Percentiles rank a stretch among this genome's conserved stretches.
These are phyloP conservation scores for Dittrichia graveolens DNA, from an alignment of 129 eudicot species.

Conservation along the genomic window DNA sequence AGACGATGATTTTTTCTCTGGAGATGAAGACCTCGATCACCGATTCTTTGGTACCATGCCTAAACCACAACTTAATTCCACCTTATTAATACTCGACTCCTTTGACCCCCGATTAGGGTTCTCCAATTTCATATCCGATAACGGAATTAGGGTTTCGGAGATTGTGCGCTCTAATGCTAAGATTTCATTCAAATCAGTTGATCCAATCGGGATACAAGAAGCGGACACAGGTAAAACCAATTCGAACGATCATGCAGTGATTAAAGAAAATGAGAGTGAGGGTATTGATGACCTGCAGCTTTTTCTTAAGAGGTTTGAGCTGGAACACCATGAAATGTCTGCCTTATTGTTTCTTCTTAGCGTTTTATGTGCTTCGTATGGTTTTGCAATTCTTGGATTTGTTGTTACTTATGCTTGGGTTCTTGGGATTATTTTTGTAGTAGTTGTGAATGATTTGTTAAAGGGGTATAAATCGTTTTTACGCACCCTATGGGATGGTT, in stretches of 20 bases:
- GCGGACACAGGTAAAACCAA: not conserved
- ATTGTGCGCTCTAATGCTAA: constrained; percentile 49
- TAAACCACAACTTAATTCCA: constrained; percentile 38
- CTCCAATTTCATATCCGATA: constrained; percentile 43
- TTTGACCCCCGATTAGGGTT: constrained; percentile 48
- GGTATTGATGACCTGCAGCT: constrained; percentile 50
- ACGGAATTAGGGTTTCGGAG: constrained; percentile 50
- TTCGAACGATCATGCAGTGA: constrained; percentile 7
- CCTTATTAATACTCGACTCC: constrained; percentile 35
- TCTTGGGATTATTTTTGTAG: constrained; percentile 69
- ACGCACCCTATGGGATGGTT: constrained; percentile 73
- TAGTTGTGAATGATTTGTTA: constrained; percentile 67
- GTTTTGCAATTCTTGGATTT: constrained; percentile 76
- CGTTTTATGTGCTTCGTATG: constrained; percentile 72
- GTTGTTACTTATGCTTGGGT: constrained; percentile 88
- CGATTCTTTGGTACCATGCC: constrained; percentile 51
- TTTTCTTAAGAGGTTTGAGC: constrained; percentile 59
- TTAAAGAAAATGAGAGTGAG: constrained; percentile 35
- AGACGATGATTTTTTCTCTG: constrained; percentile 88
- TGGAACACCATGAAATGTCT: constrained; percentile 69
- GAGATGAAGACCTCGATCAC: constrained; percentile 65
- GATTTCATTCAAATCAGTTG: constrained; percentile 42
- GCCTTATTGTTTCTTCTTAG: constrained; percentile 67
- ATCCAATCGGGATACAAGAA: constrained; percentile 8
- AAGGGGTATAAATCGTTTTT: constrained; percentile 58